Percentiles rank a stretch among this genome's conserved stretches.
Conservation (phyloP, 495 filamentous ascomycete species). For the Aspergillus mulundensis region DNA sequence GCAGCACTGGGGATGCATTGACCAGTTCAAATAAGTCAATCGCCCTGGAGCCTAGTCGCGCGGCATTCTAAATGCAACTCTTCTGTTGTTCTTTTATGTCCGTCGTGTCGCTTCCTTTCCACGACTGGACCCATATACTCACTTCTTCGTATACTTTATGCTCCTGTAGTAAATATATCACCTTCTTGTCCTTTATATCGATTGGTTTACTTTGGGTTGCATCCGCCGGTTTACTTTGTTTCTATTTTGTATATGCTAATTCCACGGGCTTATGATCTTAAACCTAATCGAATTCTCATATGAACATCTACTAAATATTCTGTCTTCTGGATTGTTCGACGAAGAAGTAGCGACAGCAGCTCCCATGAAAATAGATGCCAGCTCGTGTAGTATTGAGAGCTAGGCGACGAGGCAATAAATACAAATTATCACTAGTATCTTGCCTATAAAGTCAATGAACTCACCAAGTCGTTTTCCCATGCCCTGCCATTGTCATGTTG, state of each 20-base stretch:
- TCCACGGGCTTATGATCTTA: constrained; percentile 16
- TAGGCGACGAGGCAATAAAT: too few species aligned
- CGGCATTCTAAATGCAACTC: constrained; percentile 14
- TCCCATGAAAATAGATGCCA: too few species aligned
- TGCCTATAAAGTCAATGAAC: too few species aligned
- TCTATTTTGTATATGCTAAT: constrained; percentile 29
- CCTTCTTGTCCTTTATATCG: constrained; percentile 25
- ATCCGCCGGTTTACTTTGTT: constrained; percentile 29
- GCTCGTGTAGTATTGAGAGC: too few species aligned
- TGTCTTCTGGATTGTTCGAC: too few species aligned
- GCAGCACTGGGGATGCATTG: constrained; percentile 67
- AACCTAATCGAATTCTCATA: too few species aligned
- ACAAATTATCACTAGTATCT: too few species aligned
- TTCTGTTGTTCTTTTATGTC: constrained; percentile 4
- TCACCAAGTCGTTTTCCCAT: too few species aligned
- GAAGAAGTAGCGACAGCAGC: too few species aligned
- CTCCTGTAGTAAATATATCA: constrained; percentile 37
- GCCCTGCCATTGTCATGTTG: too few species aligned
- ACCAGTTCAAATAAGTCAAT: constrained; percentile 43
- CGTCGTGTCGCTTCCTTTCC: neutral
- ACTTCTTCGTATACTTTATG: constrained; percentile 28
- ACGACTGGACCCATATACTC: constrained; percentile 25
- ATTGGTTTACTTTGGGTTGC: constrained; percentile 33
- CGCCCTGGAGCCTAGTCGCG: constrained; percentile 16
- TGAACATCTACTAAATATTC: neutral